Conservation (phyloP, 305 asterid genomes). For the Coffea humblotiana region DNA sequence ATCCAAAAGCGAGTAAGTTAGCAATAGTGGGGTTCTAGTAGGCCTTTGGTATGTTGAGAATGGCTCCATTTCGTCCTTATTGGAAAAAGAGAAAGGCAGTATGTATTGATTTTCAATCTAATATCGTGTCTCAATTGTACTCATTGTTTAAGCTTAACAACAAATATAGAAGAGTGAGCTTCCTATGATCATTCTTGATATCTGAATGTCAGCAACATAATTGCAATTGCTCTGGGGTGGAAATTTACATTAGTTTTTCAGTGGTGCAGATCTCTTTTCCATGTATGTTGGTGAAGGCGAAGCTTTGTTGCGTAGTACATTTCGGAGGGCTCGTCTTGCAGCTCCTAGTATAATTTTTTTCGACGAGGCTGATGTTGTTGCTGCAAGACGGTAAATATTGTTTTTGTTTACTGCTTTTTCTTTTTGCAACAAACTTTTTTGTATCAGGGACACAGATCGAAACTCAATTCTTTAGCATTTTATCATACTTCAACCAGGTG, state of each 20-base stretch:
- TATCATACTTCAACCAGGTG: not conserved
- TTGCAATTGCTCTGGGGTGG: not conserved
- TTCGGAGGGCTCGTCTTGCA: slow-evolving; percentile 89
- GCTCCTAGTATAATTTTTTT: slow-evolving; percentile 96
- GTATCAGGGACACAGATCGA: not conserved
- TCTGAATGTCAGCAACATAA: not conserved
- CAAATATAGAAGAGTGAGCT: not conserved
- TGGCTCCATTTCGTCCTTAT: not conserved
- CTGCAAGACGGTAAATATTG: slow-evolving; percentile 63
- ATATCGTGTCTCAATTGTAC: not conserved
- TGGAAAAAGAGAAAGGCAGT: too few species aligned
- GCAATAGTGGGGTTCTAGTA: not conserved
- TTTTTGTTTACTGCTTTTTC: too few species aligned
- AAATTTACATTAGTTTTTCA: slow-evolving; percentile 38
- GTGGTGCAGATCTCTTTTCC: slow-evolving; percentile 88
- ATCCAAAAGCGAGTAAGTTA: too few species aligned
- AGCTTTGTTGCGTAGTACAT: slow-evolving; percentile 82
- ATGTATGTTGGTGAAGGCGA: slow-evolving; percentile 99
- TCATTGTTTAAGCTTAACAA: not conserved
- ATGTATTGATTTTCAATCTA: not conserved
- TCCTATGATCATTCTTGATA: not conserved
- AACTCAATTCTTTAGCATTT: not conserved
- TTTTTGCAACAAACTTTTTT: not conserved
- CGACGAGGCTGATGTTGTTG: slow-evolving; percentile 94
- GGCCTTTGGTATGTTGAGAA: not conserved